Evolutionary conservation across 163 green algal species (phyloP).

Genomic region (Prototheca cutis): DNA sequence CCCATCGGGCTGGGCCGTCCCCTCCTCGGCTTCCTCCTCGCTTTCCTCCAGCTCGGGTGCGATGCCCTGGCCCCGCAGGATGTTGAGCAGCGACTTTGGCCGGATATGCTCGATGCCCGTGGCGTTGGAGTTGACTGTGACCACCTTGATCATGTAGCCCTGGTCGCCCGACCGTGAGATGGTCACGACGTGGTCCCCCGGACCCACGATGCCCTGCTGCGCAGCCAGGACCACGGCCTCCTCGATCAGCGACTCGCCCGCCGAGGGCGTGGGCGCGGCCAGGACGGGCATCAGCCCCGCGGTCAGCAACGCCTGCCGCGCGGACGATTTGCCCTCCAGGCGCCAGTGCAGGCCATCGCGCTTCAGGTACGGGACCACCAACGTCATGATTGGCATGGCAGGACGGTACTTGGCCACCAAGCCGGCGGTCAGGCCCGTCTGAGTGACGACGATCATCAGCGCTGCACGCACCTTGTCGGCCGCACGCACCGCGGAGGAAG

Average conservation of each 20-base stretch:
- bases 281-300: conserved; percentile 75
- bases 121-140: conserved; percentile 34
- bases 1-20: too few species aligned
- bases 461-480: conserved; percentile 67
- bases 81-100: conserved; percentile 36
- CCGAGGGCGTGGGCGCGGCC: conserved; percentile 54
- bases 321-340: conserved; percentile 45
- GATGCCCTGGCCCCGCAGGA: conserved; percentile 21
- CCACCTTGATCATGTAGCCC: conserved; percentile 41
- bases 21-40: too few species aligned
- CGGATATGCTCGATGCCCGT: conserved; percentile 39
- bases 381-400: conserved; percentile 69
- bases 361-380: conserved; percentile 68
- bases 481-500: conserved; percentile 67
- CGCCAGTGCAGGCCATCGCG: conserved; percentile 45
- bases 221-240: conserved; percentile 38
- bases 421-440: conserved; percentile 62
- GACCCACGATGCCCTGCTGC: conserved; percentile 39
- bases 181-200: conserved; percentile 55
- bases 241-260: conserved; percentile 39
- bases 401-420: conserved; percentile 85
- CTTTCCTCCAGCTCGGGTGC: too few species aligned
- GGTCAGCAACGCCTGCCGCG: conserved; percentile 66
- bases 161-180: conserved; percentile 23
- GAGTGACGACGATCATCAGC: conserved; percentile 79